Evolutionary conservation across 1,139 yeast genomes (phyloP), one percentile per base, ranked within the genome.

Genomic region (Magnusiomyces tetraspermus): DNA sequence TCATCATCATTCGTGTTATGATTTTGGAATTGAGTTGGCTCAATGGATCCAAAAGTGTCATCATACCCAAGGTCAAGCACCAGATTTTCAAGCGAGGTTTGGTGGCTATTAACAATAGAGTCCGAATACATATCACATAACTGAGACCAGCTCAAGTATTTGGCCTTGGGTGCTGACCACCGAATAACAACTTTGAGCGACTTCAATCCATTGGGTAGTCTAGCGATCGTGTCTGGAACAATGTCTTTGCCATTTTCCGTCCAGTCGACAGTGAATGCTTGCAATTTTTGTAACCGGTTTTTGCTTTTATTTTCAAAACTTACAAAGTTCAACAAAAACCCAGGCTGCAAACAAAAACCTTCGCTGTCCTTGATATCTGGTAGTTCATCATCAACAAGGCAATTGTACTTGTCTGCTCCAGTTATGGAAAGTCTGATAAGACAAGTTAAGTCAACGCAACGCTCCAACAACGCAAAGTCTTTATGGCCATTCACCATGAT

Each of bases 231-330:
- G 11, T 17, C 21, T 8, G 59, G 57, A 3, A 53, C 55, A 13
- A 50, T 36, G 31, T 57, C 55, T 15, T n/a, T 41, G 24, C 38
- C 50, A 11, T 47, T 46, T 21, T 56, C 58, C 15, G 54, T 41
- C 55, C 57, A 54, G 26, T 54, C 59, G 4, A 58, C 13, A 22
- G 53, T 53, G 5, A 57, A 46, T 3, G 53, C 31, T 43, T 36
- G 43, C 11, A 57, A 26, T 2, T 28, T 40, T 2, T 30, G 24
- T 13, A 52, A 28, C 26, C 30, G 44, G 17, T 46, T n/a, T 3
- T 47, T 51, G 17, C 40, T 10, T 28, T 28, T 28, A 8, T 11
- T 11, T 8, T 11, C 33, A 11, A 6, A 8, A 11, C 11, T 28
- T 13, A 36, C 40, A 17, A 56, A 33, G 19, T 44, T 31, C 8